Percentiles rank a stretch among this genome's conserved stretches.
phyloP scores from a whole-genome alignment of 306 rosid species.

The Erythrophleum fordii region DNA sequence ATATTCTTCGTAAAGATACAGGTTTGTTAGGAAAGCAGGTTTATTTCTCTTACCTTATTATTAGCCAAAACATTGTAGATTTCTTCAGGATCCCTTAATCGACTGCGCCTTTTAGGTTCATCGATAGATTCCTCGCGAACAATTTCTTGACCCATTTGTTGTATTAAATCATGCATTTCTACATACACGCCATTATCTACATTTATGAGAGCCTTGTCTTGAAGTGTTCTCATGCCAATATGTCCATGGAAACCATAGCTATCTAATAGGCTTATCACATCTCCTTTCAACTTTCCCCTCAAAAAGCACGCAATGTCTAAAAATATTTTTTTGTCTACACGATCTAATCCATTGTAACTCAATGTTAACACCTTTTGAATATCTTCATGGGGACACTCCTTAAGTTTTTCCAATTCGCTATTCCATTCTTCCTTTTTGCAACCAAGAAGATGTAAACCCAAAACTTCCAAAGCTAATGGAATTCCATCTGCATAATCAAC shows the following conservation, averaged over 20 bases:
- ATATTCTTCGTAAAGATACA: background rate
- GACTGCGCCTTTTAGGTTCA: conserved; percentile 15
- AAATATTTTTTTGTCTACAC: background rate
- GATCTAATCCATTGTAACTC: background rate
- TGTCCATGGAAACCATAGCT: background rate
- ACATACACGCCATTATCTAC: background rate
- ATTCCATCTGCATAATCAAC: background rate
- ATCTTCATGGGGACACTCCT: background rate
- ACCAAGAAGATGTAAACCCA: background rate
- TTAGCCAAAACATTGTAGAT: background rate
- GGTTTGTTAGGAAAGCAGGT: background rate
- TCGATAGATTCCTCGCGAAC: background rate
- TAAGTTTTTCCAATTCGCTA: background rate
- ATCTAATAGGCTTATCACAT: background rate
- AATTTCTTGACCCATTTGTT: conserved; percentile 11
- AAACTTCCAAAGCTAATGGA: conserved; percentile 20
- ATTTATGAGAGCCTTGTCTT: conserved; percentile 20
- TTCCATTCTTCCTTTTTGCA: background rate
- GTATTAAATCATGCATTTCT: conserved; percentile 38
- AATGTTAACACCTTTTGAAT: conserved; percentile 2
- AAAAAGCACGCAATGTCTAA: conserved; percentile 19
- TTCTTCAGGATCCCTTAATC: conserved; percentile 11
- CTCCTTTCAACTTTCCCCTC: background rate
- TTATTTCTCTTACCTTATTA: conserved; percentile 1
- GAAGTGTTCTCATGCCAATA: background rate